Evolutionary conservation across 176 grass and related monocot species (phyloP).

Genomic region (Triticum turgidum): DNA sequence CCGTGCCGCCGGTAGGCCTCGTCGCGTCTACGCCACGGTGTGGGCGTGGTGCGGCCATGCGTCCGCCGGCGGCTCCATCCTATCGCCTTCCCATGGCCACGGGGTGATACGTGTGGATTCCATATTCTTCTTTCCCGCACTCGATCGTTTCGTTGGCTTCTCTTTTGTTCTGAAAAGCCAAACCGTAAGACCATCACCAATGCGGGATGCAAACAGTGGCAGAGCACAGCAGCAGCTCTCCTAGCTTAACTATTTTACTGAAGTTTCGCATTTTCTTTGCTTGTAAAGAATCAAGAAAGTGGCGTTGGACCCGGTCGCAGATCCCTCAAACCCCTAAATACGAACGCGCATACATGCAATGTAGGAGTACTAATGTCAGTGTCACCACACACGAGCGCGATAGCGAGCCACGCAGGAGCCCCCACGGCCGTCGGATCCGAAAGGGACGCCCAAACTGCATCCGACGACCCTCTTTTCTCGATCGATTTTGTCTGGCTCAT

Average conservation of each 20-base stretch:
- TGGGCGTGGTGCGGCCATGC: neutral
- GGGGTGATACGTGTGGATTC: neutral
- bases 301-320: too few relatives aligned
- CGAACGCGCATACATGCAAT: too few relatives aligned
- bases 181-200: neutral
- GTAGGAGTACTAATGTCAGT: too few relatives aligned
- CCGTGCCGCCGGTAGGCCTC: neutral
- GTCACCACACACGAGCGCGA: neutral
- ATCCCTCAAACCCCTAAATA: too few relatives aligned
- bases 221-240: too few relatives aligned
- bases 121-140: neutral
- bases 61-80: neutral
- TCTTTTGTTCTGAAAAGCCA: neutral
- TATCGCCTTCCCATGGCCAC: neutral
- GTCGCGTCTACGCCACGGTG: constrained; percentile 16
- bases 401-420: neutral
- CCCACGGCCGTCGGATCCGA: neutral
- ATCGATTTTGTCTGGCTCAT: neutral
- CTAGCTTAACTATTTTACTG: too few relatives aligned
- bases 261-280: too few relatives aligned
- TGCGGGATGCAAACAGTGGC: too few relatives aligned
- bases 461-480: neutral
- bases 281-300: too few relatives aligned
- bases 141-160: neutral
- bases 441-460: neutral